Base-by-base conservation (phyloP, 2,329 filamentous ascomycete genomes). In the Zasmidium cellare region DNA sequence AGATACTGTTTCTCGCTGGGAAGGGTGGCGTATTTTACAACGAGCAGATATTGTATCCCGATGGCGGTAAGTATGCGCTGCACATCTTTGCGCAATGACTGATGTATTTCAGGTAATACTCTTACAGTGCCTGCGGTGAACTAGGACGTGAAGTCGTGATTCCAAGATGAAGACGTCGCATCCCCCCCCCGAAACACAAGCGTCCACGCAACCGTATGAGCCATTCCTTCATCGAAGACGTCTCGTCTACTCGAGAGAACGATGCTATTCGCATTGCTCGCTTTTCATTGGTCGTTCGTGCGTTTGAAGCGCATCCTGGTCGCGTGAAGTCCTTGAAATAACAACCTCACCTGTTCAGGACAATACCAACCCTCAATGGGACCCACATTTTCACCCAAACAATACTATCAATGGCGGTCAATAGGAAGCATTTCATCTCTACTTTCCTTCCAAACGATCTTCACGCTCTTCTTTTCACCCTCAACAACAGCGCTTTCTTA, bases 11-110 rank as follows among this genome's bases (percentile, higher is more conserved):
- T 61, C 68, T 83, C 44, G 80, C 80, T 38, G 79, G 81, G 0
- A 76, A 74, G 25, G 79, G 79, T 24, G 80, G 80, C 2, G 63
- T 78, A 0, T 83, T 82, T 61, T 78, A 81, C 59, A 83, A 84
- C 46, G 79, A 81, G 47, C 80, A 83, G 67, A 77, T 82, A 28
- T 56, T 84, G 46, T 80, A 80, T 61, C 79, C 79, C 14, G 80
- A 82, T 66, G 80, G 22, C 25, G 25, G 25, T 28, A 28, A 28
- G 25, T 6, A 28, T 28, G 25, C 25, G 25, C 11, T 5, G 44
- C 14, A 46, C 35, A 14, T 3, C 18, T 3, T 18, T 46, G 14
- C 18, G n/a, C 16, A 22, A 46, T 12, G 20, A 35, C 46, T 59
- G 56, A 57, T 51, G 47, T 22, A 20, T 7, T 48, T 35, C 35